Percentiles rank a stretch among this genome's conserved stretches.
Conservation (phyloP, 2,329 filamentous ascomycete genomes). For the Pseudogymnoascus destructans region DNA sequence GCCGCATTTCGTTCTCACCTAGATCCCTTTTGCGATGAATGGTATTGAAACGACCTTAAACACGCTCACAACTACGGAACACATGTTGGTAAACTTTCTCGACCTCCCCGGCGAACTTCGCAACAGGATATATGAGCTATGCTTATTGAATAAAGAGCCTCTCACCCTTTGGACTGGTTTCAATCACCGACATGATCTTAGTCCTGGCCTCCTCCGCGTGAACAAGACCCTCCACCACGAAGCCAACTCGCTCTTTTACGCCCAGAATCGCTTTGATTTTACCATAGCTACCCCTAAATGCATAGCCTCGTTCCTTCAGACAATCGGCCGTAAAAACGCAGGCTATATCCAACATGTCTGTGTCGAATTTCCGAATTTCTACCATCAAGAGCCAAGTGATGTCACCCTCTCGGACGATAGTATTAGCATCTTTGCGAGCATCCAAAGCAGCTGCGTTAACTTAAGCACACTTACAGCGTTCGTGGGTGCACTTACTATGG, state of each 20-base stretch:
- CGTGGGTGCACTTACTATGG: slow-evolving; percentile 5
- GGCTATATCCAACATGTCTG: slow-evolving; percentile 14
- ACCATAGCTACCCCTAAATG: background rate
- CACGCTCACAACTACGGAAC: background rate
- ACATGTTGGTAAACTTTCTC: slow-evolving; percentile 11
- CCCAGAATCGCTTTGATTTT: slow-evolving; percentile 19
- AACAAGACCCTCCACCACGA: slow-evolving; percentile 19
- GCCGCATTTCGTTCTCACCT: too few relatives aligned
- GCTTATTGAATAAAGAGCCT: slow-evolving; percentile 7
- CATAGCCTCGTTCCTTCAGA: slow-evolving; percentile 16
- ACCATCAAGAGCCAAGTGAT: slow-evolving; percentile 11
- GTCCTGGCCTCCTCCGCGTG: slow-evolving; percentile 13
- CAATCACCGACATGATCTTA: background rate
- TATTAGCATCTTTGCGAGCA: slow-evolving; percentile 14
- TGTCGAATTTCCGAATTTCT: slow-evolving; percentile 15
- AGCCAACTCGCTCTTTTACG: slow-evolving; percentile 18
- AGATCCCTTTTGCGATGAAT: too few relatives aligned
- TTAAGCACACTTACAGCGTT: slow-evolving; percentile 15
- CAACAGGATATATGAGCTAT: slow-evolving; percentile 10
- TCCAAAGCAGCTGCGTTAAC: slow-evolving; percentile 16
- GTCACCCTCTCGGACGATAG: slow-evolving; percentile 11
- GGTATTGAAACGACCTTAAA: too few relatives aligned
- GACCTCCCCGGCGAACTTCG: slow-evolving; percentile 12
- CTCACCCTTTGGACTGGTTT: slow-evolving; percentile 8
- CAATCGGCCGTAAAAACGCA: slow-evolving; percentile 18